Conservation (phyloP, 345 rosid genomes). For the Passiflora organensis region DNA sequence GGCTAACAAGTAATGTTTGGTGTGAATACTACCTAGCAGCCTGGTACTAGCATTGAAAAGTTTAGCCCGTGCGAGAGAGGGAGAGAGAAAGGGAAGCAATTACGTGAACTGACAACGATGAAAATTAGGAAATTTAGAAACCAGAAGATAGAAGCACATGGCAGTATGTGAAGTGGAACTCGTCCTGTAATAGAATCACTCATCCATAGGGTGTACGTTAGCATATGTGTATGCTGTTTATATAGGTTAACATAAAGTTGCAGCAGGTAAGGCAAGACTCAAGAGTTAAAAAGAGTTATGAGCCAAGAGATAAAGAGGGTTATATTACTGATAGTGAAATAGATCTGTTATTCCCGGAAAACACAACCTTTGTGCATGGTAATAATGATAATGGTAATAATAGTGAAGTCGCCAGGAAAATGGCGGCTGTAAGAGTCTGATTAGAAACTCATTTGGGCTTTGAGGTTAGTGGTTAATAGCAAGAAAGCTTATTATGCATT, state of each 20-base stretch:
- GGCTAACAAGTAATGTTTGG: too few species aligned
- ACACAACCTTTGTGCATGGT: conserved; percentile 34
- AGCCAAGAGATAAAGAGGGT: too few species aligned
- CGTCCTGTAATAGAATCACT: conserved; percentile 16
- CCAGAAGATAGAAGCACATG: neutral
- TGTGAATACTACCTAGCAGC: conserved; percentile 11
- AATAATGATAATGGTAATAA: conserved; percentile 31
- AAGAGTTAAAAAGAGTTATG: too few species aligned
- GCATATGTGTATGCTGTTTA: too few species aligned
- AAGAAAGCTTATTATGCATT: too few species aligned
- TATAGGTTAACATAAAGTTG: too few species aligned
- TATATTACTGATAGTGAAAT: too few species aligned
- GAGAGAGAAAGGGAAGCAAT: too few species aligned
- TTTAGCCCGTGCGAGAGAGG: too few species aligned
- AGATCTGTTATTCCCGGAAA: conserved; percentile 18
- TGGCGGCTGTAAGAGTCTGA: conserved; percentile 20
- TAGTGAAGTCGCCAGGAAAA: conserved; percentile 48
- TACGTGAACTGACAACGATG: conserved; percentile 54
- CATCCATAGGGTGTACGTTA: neutral
- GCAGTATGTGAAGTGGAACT: conserved; percentile 1
- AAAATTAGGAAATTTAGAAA: conserved; percentile 14
- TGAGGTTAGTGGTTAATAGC: neutral
- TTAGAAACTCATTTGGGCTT: conserved; percentile 19
- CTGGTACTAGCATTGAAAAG: conserved; percentile 3
- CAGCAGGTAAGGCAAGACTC: too few species aligned